A percentile compares a stretch with the other conserved stretches of the same genome.
These are phyloP conservation scores for Ascoidea tarda DNA, from an alignment of 805 yeast genomes.

Conservation along the genomic window DNA sequence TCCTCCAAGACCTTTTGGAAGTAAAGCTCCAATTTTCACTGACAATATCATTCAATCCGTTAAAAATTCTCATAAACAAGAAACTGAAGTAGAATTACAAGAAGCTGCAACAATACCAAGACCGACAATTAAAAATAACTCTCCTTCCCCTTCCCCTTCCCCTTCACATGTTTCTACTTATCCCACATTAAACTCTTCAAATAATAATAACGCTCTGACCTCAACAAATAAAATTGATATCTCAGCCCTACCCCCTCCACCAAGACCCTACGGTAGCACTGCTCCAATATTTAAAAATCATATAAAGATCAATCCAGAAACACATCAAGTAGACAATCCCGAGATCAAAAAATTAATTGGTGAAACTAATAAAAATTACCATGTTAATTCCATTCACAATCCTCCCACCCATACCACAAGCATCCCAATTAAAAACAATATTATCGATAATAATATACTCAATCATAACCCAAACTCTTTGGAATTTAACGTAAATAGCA, in stretches of 20 bases:
- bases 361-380: too few relatives aligned
- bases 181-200: neutral
- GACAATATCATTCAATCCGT: too few relatives aligned
- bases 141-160: too few relatives aligned
- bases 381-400: neutral
- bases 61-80: too few relatives aligned
- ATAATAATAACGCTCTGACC: neutral
- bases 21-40: neutral
- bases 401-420: neutral
- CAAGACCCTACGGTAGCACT: slow-evolving; percentile 7
- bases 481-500: neutral
- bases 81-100: neutral
- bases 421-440: too few relatives aligned
- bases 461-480: neutral
- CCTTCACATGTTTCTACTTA: too few relatives aligned
- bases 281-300: neutral
- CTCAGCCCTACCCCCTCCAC: slow-evolving; percentile 7
- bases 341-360: too few relatives aligned
- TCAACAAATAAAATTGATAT: neutral
- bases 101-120: neutral
- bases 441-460: neutral
- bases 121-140: neutral
- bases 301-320: neutral
- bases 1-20: slow-evolving; percentile 16
- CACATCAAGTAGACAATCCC: neutral